Percentiles rank a stretch among this genome's conserved stretches.
Conservation (phyloP, 805 yeast genomes). For the Kockiozyma suomiensis region DNA sequence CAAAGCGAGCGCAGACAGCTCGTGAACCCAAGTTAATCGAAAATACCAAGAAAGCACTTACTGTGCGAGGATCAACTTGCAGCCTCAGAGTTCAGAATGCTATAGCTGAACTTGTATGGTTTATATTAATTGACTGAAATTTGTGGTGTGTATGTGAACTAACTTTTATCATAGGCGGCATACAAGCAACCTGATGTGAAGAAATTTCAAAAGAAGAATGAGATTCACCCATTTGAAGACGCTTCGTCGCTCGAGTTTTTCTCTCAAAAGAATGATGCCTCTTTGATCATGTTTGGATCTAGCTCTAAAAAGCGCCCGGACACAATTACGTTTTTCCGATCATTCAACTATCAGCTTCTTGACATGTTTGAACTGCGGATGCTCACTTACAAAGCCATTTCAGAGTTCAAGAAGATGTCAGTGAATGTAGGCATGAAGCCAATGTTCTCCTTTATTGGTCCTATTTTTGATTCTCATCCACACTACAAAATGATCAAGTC, state of each 20-base stretch:
- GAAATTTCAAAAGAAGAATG: constrained; percentile 86
- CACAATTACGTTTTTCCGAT: constrained; percentile 82
- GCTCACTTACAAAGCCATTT: constrained; percentile 66
- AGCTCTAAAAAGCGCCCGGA: constrained; percentile 91
- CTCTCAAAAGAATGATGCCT: constrained; percentile 90
- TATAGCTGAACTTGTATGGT: constrained; percentile 69
- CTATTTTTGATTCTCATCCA: constrained; percentile 87
- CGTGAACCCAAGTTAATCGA: constrained; percentile 87
- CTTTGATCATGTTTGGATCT: constrained; percentile 76
- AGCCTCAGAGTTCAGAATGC: constrained; percentile 82
- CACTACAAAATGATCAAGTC: constrained; percentile 83
- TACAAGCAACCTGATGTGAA: constrained; percentile 83
- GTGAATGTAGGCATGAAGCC: constrained; percentile 91
- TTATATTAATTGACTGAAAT: not conserved
- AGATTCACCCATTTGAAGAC: constrained; percentile 91
- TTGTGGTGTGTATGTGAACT: not conserved
- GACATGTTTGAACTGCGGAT: constrained; percentile 92
- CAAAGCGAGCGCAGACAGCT: constrained; percentile 90
- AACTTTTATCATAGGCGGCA: constrained; percentile 15
- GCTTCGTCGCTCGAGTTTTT: constrained; percentile 82
- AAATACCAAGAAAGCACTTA: constrained; percentile 85
- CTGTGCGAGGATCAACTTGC: constrained; percentile 85
- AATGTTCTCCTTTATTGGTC: constrained; percentile 90
- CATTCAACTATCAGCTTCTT: constrained; percentile 85
- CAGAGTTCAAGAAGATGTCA: constrained; percentile 68